Conservation (phyloP, 1,284 basidiomycete species). For the Peniophora sp. region DNA sequence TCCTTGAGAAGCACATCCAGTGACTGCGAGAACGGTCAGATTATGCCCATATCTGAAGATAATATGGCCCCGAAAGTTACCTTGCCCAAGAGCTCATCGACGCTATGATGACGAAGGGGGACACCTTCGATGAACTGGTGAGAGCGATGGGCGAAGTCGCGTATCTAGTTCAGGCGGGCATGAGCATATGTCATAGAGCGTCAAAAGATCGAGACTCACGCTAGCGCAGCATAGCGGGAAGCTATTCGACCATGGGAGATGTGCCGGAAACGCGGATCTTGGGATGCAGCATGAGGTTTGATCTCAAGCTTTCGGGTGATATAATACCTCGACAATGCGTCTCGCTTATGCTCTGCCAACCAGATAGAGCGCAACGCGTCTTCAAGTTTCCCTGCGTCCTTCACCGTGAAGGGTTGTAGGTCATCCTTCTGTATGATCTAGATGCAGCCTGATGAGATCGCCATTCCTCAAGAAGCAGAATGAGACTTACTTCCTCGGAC, state of each 20-base stretch:
- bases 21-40: constrained; percentile 41
- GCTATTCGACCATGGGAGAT: constrained; percentile 90
- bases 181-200: too few species aligned
- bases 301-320: too few species aligned
- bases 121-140: constrained; percentile 96
- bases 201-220: constrained; percentile 30
- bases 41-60: neutral
- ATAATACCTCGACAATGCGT: constrained; percentile 51
- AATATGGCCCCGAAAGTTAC: constrained; percentile 29
- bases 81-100: constrained; percentile 88
- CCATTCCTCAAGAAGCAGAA: neutral
- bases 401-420: constrained; percentile 84
- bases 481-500: constrained; percentile 63
- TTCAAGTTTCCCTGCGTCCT: constrained; percentile 64
- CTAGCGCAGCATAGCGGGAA: constrained; percentile 95
- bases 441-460: constrained; percentile 1
- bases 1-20: constrained; percentile 80
- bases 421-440: constrained; percentile 89
- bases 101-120: constrained; percentile 84
- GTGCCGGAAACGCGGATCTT: constrained; percentile 67
- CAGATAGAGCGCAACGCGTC: constrained; percentile 81
- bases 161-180: constrained; percentile 47
- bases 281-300: too few species aligned
- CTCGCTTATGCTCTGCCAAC: constrained; percentile 65
- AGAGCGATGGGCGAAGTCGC: constrained; percentile 91